Conservation (phyloP, 805 yeast genomes). For the Dipodascus geniculatus region DNA sequence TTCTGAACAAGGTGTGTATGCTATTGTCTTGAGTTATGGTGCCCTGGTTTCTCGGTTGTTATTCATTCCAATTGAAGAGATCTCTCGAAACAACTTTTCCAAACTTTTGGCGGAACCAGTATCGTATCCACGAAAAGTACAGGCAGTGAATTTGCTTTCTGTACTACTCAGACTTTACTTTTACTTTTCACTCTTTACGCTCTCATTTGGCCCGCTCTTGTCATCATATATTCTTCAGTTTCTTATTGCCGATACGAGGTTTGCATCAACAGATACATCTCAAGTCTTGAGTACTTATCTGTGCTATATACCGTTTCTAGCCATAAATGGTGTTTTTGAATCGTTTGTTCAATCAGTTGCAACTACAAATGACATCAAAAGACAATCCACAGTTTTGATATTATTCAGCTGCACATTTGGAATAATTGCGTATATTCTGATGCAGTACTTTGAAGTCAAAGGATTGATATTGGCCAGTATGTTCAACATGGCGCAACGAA, state of each 20-base stretch:
- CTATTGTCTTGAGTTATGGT: conserved; percentile 84
- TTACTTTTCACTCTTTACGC: conserved; percentile 51
- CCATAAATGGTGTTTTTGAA: conserved; percentile 62
- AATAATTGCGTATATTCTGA: conserved; percentile 41
- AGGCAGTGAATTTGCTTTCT: conserved; percentile 29
- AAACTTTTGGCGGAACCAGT: conserved; percentile 25
- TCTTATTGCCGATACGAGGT: conserved; percentile 53
- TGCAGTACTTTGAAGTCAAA: conserved; percentile 45
- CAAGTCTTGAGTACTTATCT: conserved; percentile 58
- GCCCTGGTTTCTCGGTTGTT: conserved; percentile 74
- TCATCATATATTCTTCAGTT: conserved; percentile 50
- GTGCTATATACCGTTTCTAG: conserved; percentile 64
- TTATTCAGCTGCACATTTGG: conserved; percentile 52
- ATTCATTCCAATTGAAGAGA: conserved; percentile 85
- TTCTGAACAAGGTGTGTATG: conserved; percentile 79
- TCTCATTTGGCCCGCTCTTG: conserved; percentile 64
- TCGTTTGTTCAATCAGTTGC: conserved; percentile 62
- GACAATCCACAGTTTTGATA: conserved; percentile 64
- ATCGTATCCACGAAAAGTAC: background rate
- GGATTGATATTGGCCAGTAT: conserved; percentile 74
- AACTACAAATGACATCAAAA: conserved; percentile 42
- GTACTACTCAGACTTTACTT: conserved; percentile 51
- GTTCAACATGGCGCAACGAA: conserved; percentile 63
- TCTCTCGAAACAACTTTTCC: conserved; percentile 61
- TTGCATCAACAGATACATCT: conserved; percentile 48